Base-by-base conservation (phyloP, 441 rosid genomes). In the Jatropha podagrica region DNA sequence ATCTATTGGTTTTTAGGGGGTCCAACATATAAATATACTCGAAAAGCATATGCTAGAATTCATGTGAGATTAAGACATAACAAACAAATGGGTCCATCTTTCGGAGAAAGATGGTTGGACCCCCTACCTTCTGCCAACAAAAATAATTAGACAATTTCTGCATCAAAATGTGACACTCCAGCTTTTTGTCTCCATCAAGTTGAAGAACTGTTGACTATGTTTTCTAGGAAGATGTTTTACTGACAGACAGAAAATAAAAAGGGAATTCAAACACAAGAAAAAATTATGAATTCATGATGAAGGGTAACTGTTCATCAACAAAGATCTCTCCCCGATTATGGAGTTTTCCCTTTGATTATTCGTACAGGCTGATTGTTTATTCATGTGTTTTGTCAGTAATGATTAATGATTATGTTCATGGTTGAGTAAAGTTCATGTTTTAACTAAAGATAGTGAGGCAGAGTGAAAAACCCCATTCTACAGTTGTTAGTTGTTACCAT, bases 51-150 rank as follows among this genome's bases (percentile, higher is more conserved):
- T 37, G 55, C 51, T 32, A 54, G 63, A 14, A n/a, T 55, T 70
- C 15, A 26, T 55, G 73, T 13, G 23, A 68, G 59, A 48, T 4
- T 37, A 55, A 55, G 49, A 51, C 60, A 27, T 23, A 23, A 68
- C 4, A 48, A 26, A 52, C 44, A 69, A 14, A 38, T 73, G 63
- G 70, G 69, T 63, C 69, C 76, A 73, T 37, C 52, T 51, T 52
- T 42, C 59, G 5, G 49, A 62, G 3, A 41, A 63, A 20, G 61
- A 37, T 63, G 32, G 58, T 52, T 38, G 23, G 23, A 40, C 52
- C 37, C 26, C 63, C n/a, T 42, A 64, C 17, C 54, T 73, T 52
- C 7, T 17, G 17, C 2, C 2, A 9, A 49, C 48, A 66, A 13
- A 44, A 14, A 64, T 3, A 13, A 7, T 10, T 15, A 59, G 66